Percentiles rank a stretch among this genome's conserved stretches.
Evolutionary conservation across 345 rosid species (phyloP).

Genomic region (Camelina sativa): DNA sequence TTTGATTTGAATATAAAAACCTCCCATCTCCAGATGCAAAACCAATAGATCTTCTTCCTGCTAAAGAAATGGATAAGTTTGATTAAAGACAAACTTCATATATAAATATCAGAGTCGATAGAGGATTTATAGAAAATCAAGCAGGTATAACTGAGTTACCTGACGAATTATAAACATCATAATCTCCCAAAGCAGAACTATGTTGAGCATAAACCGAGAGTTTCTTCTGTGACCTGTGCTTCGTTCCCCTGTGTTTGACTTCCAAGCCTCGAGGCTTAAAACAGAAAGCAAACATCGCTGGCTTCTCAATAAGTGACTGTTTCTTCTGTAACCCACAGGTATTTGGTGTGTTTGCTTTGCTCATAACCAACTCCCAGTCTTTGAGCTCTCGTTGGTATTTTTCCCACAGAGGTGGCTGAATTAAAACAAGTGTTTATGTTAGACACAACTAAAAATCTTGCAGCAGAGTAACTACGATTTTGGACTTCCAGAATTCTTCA

Average conservation of each 20-base stretch:
- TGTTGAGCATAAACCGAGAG: conserved; percentile 66
- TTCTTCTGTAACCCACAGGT: conserved; percentile 61
- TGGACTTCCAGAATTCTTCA: conserved; percentile 2
- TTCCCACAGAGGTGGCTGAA: conserved; percentile 94
- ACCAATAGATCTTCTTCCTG: conserved; percentile 82
- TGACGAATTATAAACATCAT: conserved; percentile 34
- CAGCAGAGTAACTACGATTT: conserved; percentile 3
- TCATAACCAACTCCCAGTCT: conserved; percentile 77
- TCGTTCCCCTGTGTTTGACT: conserved; percentile 83
- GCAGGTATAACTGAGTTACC: conserved; percentile 27
- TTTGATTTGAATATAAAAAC: conserved; percentile 49
- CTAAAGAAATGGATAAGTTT: conserved; percentile 34
- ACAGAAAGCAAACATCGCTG: conserved; percentile 95
- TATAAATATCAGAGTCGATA: conserved; percentile 1
- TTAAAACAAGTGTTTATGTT: conserved; percentile 16
- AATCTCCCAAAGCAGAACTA: conserved; percentile 55
- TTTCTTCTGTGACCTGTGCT: conserved; percentile 82
- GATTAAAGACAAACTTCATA: conserved; percentile 18
- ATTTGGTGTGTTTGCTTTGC: conserved; percentile 48
- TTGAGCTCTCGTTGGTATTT: conserved; percentile 76
- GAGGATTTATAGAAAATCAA: conserved; percentile 12
- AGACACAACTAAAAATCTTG: conserved; percentile 9
- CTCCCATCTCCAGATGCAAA: conserved; percentile 69
- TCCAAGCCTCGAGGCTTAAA: conserved; percentile 97
- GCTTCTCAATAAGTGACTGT: conserved; percentile 65